Conservation (phyloP, 768 basidiomycete species). For the Naematelia encephala region DNA sequence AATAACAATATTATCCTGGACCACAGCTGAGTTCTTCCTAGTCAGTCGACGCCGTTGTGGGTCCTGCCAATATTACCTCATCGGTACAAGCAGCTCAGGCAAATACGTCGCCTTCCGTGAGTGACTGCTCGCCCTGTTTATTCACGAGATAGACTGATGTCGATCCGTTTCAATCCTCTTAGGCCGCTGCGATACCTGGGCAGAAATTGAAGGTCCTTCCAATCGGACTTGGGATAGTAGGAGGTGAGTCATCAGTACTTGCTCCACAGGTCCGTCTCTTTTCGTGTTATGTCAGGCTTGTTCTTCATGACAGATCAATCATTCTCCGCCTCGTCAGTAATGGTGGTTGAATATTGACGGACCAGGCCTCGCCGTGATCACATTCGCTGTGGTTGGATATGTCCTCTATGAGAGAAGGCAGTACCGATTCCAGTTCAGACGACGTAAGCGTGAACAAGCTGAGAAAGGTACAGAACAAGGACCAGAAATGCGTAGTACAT, state of each 20-base stretch:
- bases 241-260: conserved; percentile 25
- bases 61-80: not conserved
- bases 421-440: conserved; percentile 68
- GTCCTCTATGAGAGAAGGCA: conserved; percentile 84
- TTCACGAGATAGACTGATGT: conserved; percentile 5
- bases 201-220: conserved; percentile 34
- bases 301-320: no score
- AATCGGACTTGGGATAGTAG: conserved; percentile 43
- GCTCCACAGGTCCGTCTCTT: no score
- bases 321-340: not conserved
- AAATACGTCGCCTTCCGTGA: conserved; percentile 7
- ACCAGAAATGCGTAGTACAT: not conserved
- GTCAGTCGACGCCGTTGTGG: not conserved
- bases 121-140: not conserved
- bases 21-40: not conserved
- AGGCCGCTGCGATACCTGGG: conserved; percentile 25
- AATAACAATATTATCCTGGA: not conserved
- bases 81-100: not conserved
- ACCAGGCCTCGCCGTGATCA: conserved; percentile 75
- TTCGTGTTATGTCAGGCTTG: no score
- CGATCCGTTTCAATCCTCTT: no score
- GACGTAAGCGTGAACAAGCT: conserved; percentile 31
- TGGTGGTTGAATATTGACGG: not conserved
- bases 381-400: conserved; percentile 72
- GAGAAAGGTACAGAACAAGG: conserved; percentile 8